phyloP scores from a whole-genome alignment of 1,284 basidiomycete genomes.

The Melampsora larici-populina region DNA sequence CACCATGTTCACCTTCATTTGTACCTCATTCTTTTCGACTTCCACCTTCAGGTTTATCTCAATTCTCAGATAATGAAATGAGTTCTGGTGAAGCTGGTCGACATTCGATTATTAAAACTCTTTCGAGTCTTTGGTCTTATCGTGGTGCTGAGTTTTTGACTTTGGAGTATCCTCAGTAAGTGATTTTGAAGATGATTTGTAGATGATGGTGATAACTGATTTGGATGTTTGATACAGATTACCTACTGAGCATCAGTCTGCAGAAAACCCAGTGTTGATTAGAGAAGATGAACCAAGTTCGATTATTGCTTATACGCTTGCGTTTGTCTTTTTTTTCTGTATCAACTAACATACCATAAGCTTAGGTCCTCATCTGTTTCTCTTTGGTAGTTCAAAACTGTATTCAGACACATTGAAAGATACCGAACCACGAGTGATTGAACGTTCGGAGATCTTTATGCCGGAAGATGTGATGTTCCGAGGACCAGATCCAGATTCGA shows the following conservation, averaged over 20 bases:
- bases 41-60: constrained; percentile 50
- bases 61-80: constrained; percentile 56
- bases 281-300: constrained; percentile 97
- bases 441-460: constrained; percentile 63
- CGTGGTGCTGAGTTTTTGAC: constrained; percentile 59
- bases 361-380: background rate
- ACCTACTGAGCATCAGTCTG: constrained; percentile 63
- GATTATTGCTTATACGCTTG: constrained; percentile 87
- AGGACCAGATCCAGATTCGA: constrained; percentile 52
- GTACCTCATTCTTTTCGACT: constrained; percentile 39
- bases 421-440: constrained; percentile 58
- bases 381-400: constrained; percentile 62
- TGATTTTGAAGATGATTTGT: constrained; percentile 17
- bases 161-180: constrained; percentile 60
- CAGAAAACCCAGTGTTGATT: constrained; percentile 90
- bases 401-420: constrained; percentile 55
- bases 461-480: constrained; percentile 75
- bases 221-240: constrained; percentile 14
- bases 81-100: constrained; percentile 61
- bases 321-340: constrained; percentile 17
- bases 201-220: background rate
- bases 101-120: constrained; percentile 75
- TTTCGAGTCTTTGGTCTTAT: constrained; percentile 66
- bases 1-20: constrained; percentile 28
- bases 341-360: background rate